Evolutionary conservation across 2,329 filamentous ascomycete species (phyloP).

Genomic region (Apiospora aurea): DNA sequence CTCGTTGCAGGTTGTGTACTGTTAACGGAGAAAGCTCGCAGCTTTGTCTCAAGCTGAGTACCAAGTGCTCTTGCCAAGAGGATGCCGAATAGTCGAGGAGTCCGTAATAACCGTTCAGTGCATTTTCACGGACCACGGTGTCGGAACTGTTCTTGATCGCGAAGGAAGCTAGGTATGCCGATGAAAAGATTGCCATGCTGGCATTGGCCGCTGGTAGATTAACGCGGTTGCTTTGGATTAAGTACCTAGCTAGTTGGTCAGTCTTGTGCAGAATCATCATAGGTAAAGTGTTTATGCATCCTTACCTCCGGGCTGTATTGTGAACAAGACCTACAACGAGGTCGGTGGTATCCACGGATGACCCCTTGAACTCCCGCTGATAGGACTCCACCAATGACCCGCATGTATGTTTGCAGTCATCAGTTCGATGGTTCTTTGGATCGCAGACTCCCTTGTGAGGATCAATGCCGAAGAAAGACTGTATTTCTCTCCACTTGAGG

Average conservation of each 20-base stretch:
- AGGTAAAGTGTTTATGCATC: fast-evolving
- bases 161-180: background rate
- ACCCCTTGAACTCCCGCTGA: background rate
- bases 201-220: background rate
- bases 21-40: background rate
- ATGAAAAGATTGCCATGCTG: background rate
- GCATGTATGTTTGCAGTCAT: background rate
- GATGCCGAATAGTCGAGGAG: background rate
- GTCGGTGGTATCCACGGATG: background rate
- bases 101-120: background rate
- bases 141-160: background rate
- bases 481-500: constrained; percentile 29
- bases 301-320: background rate
- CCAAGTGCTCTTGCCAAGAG: background rate
- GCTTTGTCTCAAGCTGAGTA: background rate
- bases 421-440: background rate
- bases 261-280: background rate
- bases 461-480: constrained; percentile 28
- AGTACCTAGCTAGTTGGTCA: background rate
- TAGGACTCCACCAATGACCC: background rate
- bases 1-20: background rate
- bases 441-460: background rate
- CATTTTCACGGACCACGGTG: background rate
- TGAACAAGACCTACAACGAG: background rate
- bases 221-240: background rate